A percentile compares a stretch with the other conserved stretches of the same genome.
Conservation (phyloP, 1,139 yeast species). For the Sugiyamaella xylanicola region DNA sequence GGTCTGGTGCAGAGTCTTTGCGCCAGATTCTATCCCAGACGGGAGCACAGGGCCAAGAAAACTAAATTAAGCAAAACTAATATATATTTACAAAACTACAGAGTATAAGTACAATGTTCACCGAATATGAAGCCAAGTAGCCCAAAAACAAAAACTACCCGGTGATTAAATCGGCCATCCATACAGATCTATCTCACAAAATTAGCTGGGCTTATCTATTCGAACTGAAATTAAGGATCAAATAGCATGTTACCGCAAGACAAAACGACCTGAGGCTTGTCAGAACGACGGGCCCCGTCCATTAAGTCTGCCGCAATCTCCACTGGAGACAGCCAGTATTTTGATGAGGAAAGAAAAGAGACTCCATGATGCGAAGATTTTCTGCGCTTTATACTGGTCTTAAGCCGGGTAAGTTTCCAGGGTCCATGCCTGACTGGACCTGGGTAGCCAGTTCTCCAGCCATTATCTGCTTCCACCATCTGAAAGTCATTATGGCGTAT, state of each 20-base stretch:
- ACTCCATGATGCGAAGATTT: not conserved
- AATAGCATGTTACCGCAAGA: constrained; percentile 13
- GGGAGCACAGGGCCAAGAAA: no score
- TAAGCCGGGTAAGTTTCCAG: constrained; percentile 13
- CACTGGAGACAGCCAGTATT: constrained; percentile 19
- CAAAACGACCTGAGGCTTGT: constrained; percentile 7
- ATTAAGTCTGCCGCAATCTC: constrained; percentile 11
- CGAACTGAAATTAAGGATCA: constrained; percentile 7
- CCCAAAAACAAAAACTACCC: constrained; percentile 16
- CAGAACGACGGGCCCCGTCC: constrained; percentile 15
- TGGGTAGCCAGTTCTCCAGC: no score
- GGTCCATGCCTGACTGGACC: no score
- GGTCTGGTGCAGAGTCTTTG: no score
- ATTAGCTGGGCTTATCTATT: constrained; percentile 16
- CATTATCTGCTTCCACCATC: no score
- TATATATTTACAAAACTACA: no score
- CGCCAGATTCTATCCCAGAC: no score
- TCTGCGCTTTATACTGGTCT: not conserved
- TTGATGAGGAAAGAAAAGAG: constrained; percentile 10
- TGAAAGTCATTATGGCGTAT: no score
- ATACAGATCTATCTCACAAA: constrained; percentile 19
- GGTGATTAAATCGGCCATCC: constrained; percentile 18
- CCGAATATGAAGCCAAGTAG: constrained; percentile 20
- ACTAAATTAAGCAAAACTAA: no score
- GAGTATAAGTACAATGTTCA: constrained; percentile 4